Evolutionary conservation across 2,329 filamentous ascomycete species (phyloP).

Genomic region (Pseudocercospora musae): DNA sequence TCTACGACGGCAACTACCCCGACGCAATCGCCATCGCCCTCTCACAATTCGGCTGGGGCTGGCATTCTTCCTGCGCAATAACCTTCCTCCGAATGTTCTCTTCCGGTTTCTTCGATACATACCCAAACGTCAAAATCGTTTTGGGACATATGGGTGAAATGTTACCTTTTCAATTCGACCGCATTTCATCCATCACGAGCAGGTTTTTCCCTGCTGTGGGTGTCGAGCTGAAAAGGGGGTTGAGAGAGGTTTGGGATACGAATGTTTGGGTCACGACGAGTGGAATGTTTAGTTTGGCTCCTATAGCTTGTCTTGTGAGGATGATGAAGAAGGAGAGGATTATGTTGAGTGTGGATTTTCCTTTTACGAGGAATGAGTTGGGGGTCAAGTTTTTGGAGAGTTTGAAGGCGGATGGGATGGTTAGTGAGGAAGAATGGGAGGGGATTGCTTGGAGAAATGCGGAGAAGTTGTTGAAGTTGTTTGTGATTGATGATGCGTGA

Average conservation of each 20-base stretch:
- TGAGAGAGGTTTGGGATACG: slow-evolving; percentile 40
- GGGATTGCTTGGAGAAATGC: slow-evolving; percentile 14
- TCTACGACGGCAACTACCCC: slow-evolving; percentile 26
- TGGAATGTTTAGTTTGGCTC: slow-evolving; percentile 51
- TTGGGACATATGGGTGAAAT: slow-evolving; percentile 55
- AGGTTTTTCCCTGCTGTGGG: slow-evolving; percentile 25
- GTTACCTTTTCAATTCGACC: slow-evolving; percentile 53
- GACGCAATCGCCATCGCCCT: neutral
- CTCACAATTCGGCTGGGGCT: slow-evolving; percentile 36
- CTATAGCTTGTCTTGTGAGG: slow-evolving; percentile 38
- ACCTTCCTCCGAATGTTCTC: slow-evolving; percentile 50
- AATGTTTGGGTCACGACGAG: slow-evolving; percentile 59
- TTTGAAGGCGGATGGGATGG: slow-evolving; percentile 6
- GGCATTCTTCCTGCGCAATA: slow-evolving; percentile 48
- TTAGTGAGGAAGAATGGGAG: slow-evolving; percentile 12
- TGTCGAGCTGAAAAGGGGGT: slow-evolving; percentile 23
- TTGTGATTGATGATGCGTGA: too few relatives aligned
- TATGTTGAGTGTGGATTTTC: slow-evolving; percentile 16
- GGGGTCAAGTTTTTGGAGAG: slow-evolving; percentile 11
- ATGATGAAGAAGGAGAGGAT: slow-evolving; percentile 4
- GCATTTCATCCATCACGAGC: neutral
- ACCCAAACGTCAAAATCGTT: slow-evolving; percentile 51
- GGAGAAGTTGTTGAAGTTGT: slow-evolving; percentile 12
- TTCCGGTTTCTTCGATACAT: slow-evolving; percentile 52
- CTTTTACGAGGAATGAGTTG: slow-evolving; percentile 6